phyloP scores from a whole-genome alignment of 305 asterid genomes.

The Fraxinus ornus region DNA sequence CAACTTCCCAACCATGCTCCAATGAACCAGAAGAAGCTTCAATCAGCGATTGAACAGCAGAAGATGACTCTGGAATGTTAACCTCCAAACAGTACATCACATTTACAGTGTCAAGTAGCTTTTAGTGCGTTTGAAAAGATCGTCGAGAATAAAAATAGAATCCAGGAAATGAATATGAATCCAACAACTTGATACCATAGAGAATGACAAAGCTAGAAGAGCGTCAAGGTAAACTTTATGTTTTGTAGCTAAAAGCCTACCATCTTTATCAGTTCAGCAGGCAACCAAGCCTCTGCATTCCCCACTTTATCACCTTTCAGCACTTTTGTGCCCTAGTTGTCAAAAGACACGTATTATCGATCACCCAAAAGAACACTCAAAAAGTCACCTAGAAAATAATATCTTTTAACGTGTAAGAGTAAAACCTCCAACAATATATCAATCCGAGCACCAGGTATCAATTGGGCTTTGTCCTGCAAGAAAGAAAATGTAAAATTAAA shows the following conservation, averaged over 20 bases:
- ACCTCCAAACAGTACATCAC: constrained; percentile 45
- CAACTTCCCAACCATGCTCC: constrained; percentile 94
- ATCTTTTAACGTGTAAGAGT: neutral
- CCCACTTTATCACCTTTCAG: constrained; percentile 30
- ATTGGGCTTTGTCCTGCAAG: constrained; percentile 60
- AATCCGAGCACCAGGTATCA: constrained; percentile 67
- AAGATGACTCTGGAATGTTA: constrained; percentile 65
- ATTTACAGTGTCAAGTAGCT: constrained; percentile 14
- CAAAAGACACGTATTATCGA: constrained; percentile 17
- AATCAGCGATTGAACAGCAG: constrained; percentile 79
- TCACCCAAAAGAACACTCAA: constrained; percentile 13
- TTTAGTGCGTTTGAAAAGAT: neutral
- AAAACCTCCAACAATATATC: constrained; percentile 74
- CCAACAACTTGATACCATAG: constrained; percentile 1
- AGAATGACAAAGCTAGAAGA: constrained; percentile 10
- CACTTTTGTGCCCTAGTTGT: constrained; percentile 47
- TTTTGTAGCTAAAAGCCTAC: constrained; percentile 36
- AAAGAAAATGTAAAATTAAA: constrained; percentile 7
- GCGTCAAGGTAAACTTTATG: constrained; percentile 12
- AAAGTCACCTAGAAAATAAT: constrained; percentile 6
- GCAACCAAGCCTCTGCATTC: constrained; percentile 54
- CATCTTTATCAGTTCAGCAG: constrained; percentile 64
- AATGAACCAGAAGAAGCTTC: constrained; percentile 81
- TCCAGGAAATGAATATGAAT: neutral
- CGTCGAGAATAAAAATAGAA: neutral